Percentiles rank a stretch among this genome's conserved stretches.
These are phyloP conservation scores for Apodospora peruviana DNA, from an alignment of 495 filamentous ascomycete species.

Conservation along the genomic window DNA sequence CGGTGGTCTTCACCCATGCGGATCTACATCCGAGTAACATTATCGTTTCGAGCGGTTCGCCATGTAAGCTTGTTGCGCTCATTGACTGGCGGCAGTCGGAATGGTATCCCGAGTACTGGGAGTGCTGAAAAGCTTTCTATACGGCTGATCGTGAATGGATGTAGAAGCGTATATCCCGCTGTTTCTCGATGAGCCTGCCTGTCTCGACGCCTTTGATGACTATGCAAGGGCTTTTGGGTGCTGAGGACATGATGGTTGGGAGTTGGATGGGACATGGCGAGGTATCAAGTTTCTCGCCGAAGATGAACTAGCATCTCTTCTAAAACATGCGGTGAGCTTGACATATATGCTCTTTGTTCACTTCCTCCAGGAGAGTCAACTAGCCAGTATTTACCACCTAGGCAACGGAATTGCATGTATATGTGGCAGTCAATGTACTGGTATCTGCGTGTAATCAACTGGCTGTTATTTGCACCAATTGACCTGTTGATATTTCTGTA, in stretches of 20 bases:
- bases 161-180: slow-evolving; percentile 5
- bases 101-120: slow-evolving; percentile 44
- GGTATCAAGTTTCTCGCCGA: too few relatives aligned
- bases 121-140: slow-evolving; percentile 34
- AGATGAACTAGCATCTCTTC: too few relatives aligned
- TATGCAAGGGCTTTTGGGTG: slow-evolving; percentile 4
- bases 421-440: too few relatives aligned
- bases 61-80: slow-evolving; percentile 27
- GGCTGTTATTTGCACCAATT: too few relatives aligned
- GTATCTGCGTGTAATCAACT: too few relatives aligned
- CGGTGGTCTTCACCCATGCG: slow-evolving; percentile 41
- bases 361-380: too few relatives aligned
- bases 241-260: not conserved
- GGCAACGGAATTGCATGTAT: too few relatives aligned
- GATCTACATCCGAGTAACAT: slow-evolving; percentile 47
- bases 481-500: too few relatives aligned
- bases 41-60: slow-evolving; percentile 20
- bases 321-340: too few relatives aligned
- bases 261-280: not conserved
- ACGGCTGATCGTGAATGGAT: slow-evolving; percentile 6
- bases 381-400: too few relatives aligned
- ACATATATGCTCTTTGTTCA: too few relatives aligned
- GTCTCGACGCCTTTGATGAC: not conserved
- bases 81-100: slow-evolving; percentile 48
- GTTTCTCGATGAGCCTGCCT: slow-evolving; percentile 1